A percentile compares a stretch with the other conserved stretches of the same genome.
phyloP scores from a whole-genome alignment of 495 filamentous ascomycete genomes.

The Tuber umbilicatum region DNA sequence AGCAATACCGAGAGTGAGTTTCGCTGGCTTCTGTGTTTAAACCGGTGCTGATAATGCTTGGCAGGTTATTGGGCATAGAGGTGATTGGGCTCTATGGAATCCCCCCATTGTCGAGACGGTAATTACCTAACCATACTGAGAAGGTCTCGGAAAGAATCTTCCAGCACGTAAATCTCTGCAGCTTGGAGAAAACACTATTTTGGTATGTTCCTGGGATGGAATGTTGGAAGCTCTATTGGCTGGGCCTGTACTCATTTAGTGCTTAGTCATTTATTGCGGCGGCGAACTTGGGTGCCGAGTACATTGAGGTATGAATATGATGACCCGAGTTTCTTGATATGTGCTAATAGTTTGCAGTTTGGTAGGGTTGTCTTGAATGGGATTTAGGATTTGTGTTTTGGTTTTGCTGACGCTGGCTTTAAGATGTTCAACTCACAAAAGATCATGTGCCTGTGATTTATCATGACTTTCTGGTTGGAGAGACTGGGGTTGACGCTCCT shows the following conservation, averaged over 20 bases:
- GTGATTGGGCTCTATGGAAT: constrained; percentile 33
- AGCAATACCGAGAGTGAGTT: constrained; percentile 59
- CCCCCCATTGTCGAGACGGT: background rate
- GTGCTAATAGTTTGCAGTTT: constrained; percentile 35
- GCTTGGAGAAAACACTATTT: constrained; percentile 89
- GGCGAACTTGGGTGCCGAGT: constrained; percentile 67
- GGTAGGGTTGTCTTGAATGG: constrained; percentile 28
- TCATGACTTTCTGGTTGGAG: constrained; percentile 96
- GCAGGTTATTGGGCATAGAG: constrained; percentile 77
- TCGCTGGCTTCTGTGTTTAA: background rate
- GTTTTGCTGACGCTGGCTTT: constrained; percentile 36
- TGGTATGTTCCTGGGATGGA: constrained; percentile 39
- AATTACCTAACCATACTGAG: constrained; percentile 20
- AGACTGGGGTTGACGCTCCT: constrained; percentile 95
- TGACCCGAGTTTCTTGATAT: background rate
- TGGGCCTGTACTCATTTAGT: constrained; percentile 10
- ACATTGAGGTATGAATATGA: constrained; percentile 31
- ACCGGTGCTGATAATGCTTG: background rate
- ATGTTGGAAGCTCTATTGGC: background rate
- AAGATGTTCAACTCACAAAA: constrained; percentile 93
- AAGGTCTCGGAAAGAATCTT: constrained; percentile 82
- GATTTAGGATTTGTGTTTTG: background rate
- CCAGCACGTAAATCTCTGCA: constrained; percentile 75
- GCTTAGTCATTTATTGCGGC: constrained; percentile 84
- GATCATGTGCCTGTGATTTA: constrained; percentile 98